These are phyloP conservation scores for Limnanthes douglasii DNA, from an alignment of 345 rosid genomes.

Conservation along the genomic window DNA sequence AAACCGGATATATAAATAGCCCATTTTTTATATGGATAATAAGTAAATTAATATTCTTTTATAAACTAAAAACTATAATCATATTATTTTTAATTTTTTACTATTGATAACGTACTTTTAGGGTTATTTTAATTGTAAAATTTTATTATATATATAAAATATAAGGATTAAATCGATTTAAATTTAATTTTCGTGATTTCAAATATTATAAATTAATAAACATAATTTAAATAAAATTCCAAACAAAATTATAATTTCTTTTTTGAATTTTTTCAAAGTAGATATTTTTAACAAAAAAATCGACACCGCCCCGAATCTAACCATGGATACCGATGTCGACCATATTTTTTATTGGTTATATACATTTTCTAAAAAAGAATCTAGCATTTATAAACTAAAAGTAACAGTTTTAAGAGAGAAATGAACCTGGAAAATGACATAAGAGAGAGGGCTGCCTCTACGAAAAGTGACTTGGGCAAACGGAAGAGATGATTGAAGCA, in stretches of 20 bases:
- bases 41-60: too few species aligned
- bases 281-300: background rate
- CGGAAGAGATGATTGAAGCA: constrained; percentile 93
- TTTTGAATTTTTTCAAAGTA: background rate
- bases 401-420: constrained; percentile 1
- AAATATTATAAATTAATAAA: too few species aligned
- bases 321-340: background rate
- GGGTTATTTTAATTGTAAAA: too few species aligned
- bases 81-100: too few species aligned
- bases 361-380: background rate
- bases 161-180: too few species aligned
- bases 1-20: too few species aligned
- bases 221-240: constrained; percentile 13
- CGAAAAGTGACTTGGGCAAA: constrained; percentile 29
- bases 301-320: background rate
- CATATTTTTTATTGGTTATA: background rate
- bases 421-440: constrained; percentile 50
- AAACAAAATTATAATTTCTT: background rate
- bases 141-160: too few species aligned
- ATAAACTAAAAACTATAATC: too few species aligned
- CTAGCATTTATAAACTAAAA: background rate
- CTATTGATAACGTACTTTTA: too few species aligned
- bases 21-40: too few species aligned
- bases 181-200: too few species aligned
- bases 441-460: constrained; percentile 32